Conservation (phyloP, 352 stramenopile species). For the Blastocystis sp. region DNA sequence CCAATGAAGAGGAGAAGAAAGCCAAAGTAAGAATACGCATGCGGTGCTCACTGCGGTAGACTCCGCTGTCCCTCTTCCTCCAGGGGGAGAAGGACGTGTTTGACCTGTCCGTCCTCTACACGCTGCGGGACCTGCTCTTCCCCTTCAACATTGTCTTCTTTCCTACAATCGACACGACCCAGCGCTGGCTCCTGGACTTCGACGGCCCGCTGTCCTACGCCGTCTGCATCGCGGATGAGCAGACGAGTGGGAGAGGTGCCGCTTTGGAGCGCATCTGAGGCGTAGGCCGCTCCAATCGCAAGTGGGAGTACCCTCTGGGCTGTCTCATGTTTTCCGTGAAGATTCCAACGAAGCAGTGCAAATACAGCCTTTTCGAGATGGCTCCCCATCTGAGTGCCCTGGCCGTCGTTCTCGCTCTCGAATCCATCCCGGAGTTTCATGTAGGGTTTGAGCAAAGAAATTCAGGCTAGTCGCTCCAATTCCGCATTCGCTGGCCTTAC, state of each 20-base stretch:
- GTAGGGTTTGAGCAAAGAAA: background rate
- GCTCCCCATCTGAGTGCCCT: slow-evolving; percentile 36
- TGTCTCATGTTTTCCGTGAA: slow-evolving; percentile 57
- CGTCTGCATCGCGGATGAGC: slow-evolving; percentile 29
- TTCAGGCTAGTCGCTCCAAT: background rate
- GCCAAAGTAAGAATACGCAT: too few relatives aligned
- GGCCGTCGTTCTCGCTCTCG: slow-evolving; percentile 34
- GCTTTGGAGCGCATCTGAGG: too few relatives aligned
- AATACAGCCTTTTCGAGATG: slow-evolving; percentile 33
- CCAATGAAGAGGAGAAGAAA: background rate
- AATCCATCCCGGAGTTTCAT: slow-evolving; percentile 33
- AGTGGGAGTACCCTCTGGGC: slow-evolving; percentile 33
- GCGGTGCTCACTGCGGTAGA: background rate
- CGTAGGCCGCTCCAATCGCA: slow-evolving; percentile 2
- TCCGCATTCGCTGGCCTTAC: slow-evolving; percentile 59
- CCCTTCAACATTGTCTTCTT: slow-evolving; percentile 39
- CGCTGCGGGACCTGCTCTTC: background rate
- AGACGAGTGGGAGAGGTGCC: slow-evolving; percentile 19
- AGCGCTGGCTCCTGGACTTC: slow-evolving; percentile 28
- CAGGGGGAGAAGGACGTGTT: slow-evolving; percentile 3
- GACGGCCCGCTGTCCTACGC: slow-evolving; percentile 39
- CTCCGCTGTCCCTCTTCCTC: background rate
- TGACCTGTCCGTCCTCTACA: background rate
- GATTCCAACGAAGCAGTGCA: background rate
- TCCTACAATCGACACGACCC: slow-evolving; percentile 26